Conservation (phyloP, 164 flowering plant genomes). For the Aristolochia fimbriata region DNA sequence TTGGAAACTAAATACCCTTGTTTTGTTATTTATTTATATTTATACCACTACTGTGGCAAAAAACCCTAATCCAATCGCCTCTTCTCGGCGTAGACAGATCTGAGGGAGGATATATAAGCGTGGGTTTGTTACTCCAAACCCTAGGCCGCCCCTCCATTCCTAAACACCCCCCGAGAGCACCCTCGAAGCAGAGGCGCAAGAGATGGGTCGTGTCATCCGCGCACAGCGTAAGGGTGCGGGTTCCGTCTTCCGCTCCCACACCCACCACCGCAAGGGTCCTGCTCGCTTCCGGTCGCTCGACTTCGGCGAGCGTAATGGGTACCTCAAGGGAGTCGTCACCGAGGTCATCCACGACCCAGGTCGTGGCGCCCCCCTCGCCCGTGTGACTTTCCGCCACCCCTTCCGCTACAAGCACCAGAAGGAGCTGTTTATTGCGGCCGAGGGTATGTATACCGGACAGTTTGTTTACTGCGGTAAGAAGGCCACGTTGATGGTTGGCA, state of each 20-base stretch:
- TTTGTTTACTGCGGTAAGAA: slow-evolving; percentile 54
- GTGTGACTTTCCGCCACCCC: slow-evolving; percentile 49
- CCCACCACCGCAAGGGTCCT: slow-evolving; percentile 53
- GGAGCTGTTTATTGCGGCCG: slow-evolving; percentile 60
- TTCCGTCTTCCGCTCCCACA: slow-evolving; percentile 16
- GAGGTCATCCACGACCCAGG: slow-evolving; percentile 55
- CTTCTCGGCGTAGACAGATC: background rate
- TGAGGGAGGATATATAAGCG: background rate
- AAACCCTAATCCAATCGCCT: background rate
- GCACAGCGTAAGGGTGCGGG: slow-evolving; percentile 19
- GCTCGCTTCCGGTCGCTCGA: slow-evolving; percentile 48
- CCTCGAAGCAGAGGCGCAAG: background rate
- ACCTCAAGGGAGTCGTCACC: slow-evolving; percentile 43
- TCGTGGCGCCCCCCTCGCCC: slow-evolving; percentile 51
- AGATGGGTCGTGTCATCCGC: slow-evolving; percentile 17
- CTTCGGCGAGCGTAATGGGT: slow-evolving; percentile 54
- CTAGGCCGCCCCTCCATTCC: too few relatives aligned
- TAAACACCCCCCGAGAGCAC: too few relatives aligned
- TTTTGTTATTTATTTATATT: background rate
- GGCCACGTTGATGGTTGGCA: slow-evolving; percentile 46
- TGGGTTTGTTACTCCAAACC: background rate
- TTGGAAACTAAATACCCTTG: background rate
- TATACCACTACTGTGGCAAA: background rate
- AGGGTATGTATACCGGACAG: slow-evolving; percentile 55
- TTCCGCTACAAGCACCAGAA: slow-evolving; percentile 53